Evolutionary conservation across 208 protist genomes (phyloP).

Genomic region (Phytomonas francai): DNA sequence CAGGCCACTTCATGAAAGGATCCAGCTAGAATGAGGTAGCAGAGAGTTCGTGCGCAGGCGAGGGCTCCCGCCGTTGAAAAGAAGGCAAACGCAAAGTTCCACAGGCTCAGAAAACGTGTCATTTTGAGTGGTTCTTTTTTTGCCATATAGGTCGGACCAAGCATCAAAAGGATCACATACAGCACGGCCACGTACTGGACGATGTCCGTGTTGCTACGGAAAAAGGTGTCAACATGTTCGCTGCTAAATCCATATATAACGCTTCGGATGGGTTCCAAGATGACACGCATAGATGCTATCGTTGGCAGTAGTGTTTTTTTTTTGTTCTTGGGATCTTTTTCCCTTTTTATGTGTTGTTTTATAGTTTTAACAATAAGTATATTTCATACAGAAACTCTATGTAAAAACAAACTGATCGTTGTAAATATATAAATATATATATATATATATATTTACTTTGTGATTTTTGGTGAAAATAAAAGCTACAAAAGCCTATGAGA

Average conservation of each 20-base stretch:
- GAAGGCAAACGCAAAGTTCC: constrained; percentile 56
- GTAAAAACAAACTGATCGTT: background rate
- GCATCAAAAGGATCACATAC: constrained; percentile 23
- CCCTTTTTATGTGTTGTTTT: background rate
- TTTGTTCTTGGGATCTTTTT: background rate
- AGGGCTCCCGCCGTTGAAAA: constrained; percentile 56
- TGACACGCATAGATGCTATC: background rate
- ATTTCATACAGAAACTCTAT: constrained; percentile 8
- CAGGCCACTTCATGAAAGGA: constrained; percentile 33
- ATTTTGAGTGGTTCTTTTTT: constrained; percentile 30
- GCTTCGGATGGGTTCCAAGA: constrained; percentile 2
- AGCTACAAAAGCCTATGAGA: background rate
- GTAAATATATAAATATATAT: constrained; percentile 6
- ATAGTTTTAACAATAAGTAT: constrained; percentile 1
- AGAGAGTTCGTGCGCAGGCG: constrained; percentile 27
- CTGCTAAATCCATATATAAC: constrained; percentile 24
- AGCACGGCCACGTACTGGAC: constrained; percentile 21
- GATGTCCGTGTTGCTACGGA: constrained; percentile 27
- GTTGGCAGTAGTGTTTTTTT: background rate
- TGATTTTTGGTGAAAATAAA: background rate
- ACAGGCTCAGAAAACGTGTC: constrained; percentile 29
- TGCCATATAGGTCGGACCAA: constrained; percentile 20
- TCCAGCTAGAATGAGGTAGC: constrained; percentile 16
- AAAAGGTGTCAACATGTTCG: constrained; percentile 17
- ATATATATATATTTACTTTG: constrained; percentile 5